Conservation (phyloP, 345 rosid species). For the Arabis hirsuta region DNA sequence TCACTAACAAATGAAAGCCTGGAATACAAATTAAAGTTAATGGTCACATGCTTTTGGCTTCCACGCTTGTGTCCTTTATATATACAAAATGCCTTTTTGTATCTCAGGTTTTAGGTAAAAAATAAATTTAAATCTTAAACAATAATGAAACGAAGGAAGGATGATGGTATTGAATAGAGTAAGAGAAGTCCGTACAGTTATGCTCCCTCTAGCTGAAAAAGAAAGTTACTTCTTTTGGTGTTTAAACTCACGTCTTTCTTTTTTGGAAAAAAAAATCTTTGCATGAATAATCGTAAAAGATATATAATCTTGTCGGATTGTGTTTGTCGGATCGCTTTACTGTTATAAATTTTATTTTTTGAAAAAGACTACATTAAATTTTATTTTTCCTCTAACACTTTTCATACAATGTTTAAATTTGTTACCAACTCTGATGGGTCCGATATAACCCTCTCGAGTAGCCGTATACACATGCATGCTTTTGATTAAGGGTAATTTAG, state of each 20-base stretch:
- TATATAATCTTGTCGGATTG: conserved; percentile 46
- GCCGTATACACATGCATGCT: conserved; percentile 3
- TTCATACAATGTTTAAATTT: conserved; percentile 8
- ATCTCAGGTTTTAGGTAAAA: conserved; percentile 18
- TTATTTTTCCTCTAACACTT: conserved; percentile 6
- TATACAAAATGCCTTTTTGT: conserved; percentile 7
- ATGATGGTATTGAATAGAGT: conserved; percentile 22
- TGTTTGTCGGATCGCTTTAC: conserved; percentile 44
- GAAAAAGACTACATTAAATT: not conserved
- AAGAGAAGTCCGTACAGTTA: conserved; percentile 41
- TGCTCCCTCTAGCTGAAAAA: conserved; percentile 39
- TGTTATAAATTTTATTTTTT: not conserved
- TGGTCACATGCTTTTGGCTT: conserved; percentile 35
- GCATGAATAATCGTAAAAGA: conserved; percentile 43
- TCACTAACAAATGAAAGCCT: not conserved
- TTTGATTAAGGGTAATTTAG: not conserved
- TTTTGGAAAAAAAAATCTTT: conserved; percentile 28
- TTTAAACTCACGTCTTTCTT: conserved; percentile 30
- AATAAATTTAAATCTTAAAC: not conserved
- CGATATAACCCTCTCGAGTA: not conserved
- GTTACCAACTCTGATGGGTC: conserved; percentile 12
- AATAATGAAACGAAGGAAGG: not conserved
- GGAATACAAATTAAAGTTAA: not conserved
- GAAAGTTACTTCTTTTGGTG: conserved; percentile 44
- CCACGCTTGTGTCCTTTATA: conserved; percentile 35